Conservation (phyloP, 164 flowering plant genomes). For the Berberis vulgaris region DNA sequence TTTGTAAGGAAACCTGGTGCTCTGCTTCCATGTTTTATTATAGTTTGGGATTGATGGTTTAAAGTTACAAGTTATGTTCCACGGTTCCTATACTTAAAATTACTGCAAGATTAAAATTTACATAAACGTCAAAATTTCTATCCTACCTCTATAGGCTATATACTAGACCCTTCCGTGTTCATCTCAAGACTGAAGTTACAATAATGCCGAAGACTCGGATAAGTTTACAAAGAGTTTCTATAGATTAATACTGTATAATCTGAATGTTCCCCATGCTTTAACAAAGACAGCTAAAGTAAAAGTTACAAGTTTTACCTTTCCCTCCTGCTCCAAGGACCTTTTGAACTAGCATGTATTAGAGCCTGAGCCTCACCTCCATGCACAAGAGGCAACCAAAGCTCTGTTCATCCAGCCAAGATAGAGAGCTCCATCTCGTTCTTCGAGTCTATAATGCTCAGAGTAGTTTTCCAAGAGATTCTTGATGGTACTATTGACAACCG, state of each 20-base stretch:
- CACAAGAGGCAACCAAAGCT: slow-evolving; percentile 47
- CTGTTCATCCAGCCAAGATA: slow-evolving; percentile 73
- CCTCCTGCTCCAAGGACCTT: background rate
- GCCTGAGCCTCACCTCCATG: slow-evolving; percentile 40
- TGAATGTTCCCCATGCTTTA: background rate
- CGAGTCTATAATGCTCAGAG: slow-evolving; percentile 40
- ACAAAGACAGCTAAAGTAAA: background rate
- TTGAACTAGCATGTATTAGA: background rate
- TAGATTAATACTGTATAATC: too few relatives aligned
- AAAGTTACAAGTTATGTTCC: too few relatives aligned
- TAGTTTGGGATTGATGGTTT: slow-evolving; percentile 22
- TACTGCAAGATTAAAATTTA: too few relatives aligned
- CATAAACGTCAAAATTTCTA: too few relatives aligned
- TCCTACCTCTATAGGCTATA: too few relatives aligned
- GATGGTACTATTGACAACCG: slow-evolving; percentile 52
- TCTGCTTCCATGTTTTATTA: slow-evolving; percentile 46
- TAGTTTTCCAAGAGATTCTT: slow-evolving; percentile 42
- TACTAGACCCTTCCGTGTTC: too few relatives aligned
- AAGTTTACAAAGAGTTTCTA: too few relatives aligned
- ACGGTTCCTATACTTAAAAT: too few relatives aligned
- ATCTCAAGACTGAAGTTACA: too few relatives aligned
- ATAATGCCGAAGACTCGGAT: too few relatives aligned
- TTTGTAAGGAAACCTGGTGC: slow-evolving; percentile 31
- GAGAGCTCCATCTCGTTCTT: slow-evolving; percentile 57
- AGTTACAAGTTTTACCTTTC: background rate